Percentiles rank a stretch among this genome's conserved stretches.
Evolutionary conservation across 441 rosid genomes (phyloP).

Genomic region (Brassica hybrid): DNA sequence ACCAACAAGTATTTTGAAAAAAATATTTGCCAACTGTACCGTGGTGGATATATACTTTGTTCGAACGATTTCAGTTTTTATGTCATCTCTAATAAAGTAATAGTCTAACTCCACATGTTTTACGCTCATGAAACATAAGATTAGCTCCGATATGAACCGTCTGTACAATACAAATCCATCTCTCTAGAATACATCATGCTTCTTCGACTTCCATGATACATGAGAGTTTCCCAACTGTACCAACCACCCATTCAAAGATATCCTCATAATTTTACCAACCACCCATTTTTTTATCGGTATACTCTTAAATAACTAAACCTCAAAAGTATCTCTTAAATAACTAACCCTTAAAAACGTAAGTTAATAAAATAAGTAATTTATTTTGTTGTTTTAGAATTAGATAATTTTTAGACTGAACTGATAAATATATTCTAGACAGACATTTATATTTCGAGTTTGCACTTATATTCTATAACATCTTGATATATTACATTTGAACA

Average conservation of each 20-base stretch:
- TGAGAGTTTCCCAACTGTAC: not conserved
- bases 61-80: not conserved
- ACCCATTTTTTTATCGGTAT: too few relatives aligned
- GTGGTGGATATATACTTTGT: not conserved
- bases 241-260: not conserved
- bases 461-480: too few relatives aligned
- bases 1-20: not conserved
- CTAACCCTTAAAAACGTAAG: too few relatives aligned
- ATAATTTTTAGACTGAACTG: too few relatives aligned
- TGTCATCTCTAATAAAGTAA: not conserved
- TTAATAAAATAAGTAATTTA: too few relatives aligned
- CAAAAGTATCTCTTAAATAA: too few relatives aligned
- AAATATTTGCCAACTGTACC: not conserved
- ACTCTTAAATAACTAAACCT: too few relatives aligned
- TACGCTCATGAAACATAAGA: not conserved
- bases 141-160: not conserved
- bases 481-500: too few relatives aligned
- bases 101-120: not conserved
- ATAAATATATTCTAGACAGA: too few relatives aligned
- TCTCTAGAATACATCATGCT: not conserved
- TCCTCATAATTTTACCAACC: not conserved
- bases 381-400: too few relatives aligned
- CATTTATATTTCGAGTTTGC: too few relatives aligned
- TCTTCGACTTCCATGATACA: not conserved
- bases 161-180: not conserved